Evolutionary conservation across 257 asterid genomes (phyloP), one percentile per base, ranked within the genome.

Genomic region (Nicotiana sylvestris): DNA sequence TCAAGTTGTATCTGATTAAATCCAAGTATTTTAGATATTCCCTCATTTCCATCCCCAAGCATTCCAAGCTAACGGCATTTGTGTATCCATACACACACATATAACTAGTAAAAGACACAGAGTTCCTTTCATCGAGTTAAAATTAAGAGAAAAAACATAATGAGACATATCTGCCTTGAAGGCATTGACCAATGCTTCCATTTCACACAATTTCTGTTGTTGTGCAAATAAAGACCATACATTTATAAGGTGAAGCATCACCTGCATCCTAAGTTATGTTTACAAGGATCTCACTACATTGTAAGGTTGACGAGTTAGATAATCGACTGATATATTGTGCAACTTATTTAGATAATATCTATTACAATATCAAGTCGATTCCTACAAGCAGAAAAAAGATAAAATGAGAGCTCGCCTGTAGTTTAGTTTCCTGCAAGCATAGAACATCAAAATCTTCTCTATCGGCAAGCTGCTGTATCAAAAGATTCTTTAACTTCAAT

Each of bases 391-490:
- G 61, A 39, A 18, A 81, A 78, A 18, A 84, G 80, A 76, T 3
- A 21, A 55, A 70, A 74, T 51, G 46, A 58, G 39, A 58, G 85
- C 91, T 80, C 87, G 82, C 99, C 99, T 94, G 95, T 76, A 96
- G 87, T 84, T 96, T 96, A 78, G 99, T 96, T 88, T 96, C 99
- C 89, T 96, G 99, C 89, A 96, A 87, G 89, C 99, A 96, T 82
- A 96, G 77, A 17, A 94, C 93, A 85, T 96, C 99, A 81, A 94
- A 93, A 76, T 88, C 83, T 85, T 94, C 98, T 90, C 93, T 92
- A 84, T 89, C 90, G 33, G 97, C 97, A 87, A 96, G 98, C 86
- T 91, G 89, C 85, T 90, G 81, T 43, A 91, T 89, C 67, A 95
- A 88, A 88, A 92, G 88, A 80, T 89, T 84, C 85, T 90, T 90